Evolutionary conservation across 1,139 yeast species (phyloP), one percentile per base, ranked within the genome.

Genomic region (Yamadazyma sp.): DNA sequence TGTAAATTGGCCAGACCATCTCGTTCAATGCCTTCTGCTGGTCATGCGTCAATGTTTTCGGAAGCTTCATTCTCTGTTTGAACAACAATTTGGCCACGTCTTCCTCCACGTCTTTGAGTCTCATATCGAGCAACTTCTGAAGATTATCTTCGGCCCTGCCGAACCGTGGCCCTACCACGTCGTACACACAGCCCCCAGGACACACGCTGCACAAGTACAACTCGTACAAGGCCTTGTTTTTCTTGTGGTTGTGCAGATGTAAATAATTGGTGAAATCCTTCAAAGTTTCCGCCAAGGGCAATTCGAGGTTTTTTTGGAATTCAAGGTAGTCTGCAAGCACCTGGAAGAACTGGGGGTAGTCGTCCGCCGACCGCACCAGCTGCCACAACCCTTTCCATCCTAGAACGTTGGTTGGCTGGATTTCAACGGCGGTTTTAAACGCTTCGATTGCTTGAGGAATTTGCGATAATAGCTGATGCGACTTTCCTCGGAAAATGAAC

Each of bases 301-400:
- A 50, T 6, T 34, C 17, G 38, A 70, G 67, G 22, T 71, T 59
- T 3, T 39, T 31, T 17, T 33, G 44, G 3, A 29, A 33, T 3
- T 53, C 37, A 6, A 69, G 42, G 26, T 53, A 52, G 3, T 45
- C 38, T 1, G 63, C 51, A 24, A 76, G 57, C 6, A 75, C 66
- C 1, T 62, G 60, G 52, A 85, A 82, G 47, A 82, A 76, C 11
- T 63, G 53, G 9, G 56, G 53, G 50, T 62, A 72, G 39, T 79
- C 70, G 11, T 61, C 50, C n/a, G 53, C 53, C 5, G 56, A 52
- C 39, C 62, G 66, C 2, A 65, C 65, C 1, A 76, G 52, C 32
- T 62, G 71, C 44, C 80, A 62, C 44, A 82, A 70, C 0, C 97
- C 97, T 55, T 86, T 88, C 95, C 95, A 89, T 0, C 92, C 95